Base-by-base conservation (phyloP, 345 rosid genomes). In the Schrenkiella parvula region DNA sequence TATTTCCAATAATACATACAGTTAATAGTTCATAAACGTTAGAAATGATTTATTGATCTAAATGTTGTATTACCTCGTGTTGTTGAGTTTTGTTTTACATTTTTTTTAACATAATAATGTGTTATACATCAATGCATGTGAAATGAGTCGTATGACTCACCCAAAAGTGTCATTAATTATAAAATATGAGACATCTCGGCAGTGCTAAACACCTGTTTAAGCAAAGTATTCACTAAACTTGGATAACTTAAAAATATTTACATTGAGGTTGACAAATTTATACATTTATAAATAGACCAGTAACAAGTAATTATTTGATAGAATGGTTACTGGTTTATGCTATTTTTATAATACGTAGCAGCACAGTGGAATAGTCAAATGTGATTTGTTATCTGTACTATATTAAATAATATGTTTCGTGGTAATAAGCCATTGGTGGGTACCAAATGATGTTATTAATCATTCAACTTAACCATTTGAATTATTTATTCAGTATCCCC, bases 391-490 rank as follows among this genome's bases (percentile, higher is more conserved):
- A 34, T 56, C 41, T 8, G 22, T 17, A 17, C 4, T 53, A 17
- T 65, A 42, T 21, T 64, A 46, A 48, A 15, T 7, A 17, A 70
- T 25, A 23, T 5, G 8, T 60, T 14, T 15, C 5, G 37, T 48
- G 59, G 61, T 41, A 5, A 62, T 71, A 37, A 34, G 44, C 9
- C 14, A 72, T 53, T 43, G 64, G 77, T 72, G 71, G 57, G 64
- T 64, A 42, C 47, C 77, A 72, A 53, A 72, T 72, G 55, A 72
- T 72, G 70, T 52, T 42, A 54, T 35, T 64, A 72, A 53, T 72
- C 64, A 62, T 42, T 41, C 53, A 28, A 8, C 39, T 41, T 10
- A 44, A 39, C 39, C 42, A 21, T 52, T 21, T 51, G 13, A 18
- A 8, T 22, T 35, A 19, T 62, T 17, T 15, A 8, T 44, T 22